These are phyloP conservation scores for Pseudogymnoascus sp. DNA, from an alignment of 2,329 filamentous ascomycete species.

Conservation along the genomic window DNA sequence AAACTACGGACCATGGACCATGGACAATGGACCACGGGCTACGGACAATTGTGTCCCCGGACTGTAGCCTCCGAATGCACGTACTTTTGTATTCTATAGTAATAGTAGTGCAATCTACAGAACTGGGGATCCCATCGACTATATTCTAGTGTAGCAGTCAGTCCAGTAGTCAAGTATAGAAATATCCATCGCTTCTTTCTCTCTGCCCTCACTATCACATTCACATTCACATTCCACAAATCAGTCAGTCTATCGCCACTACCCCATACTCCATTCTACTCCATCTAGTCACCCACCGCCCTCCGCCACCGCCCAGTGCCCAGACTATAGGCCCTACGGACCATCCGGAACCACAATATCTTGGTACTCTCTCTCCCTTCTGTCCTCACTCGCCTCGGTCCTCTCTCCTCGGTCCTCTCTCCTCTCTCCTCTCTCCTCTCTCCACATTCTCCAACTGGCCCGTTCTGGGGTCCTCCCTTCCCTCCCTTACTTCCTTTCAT, in stretches of 20 bases:
- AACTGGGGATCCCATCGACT: neutral
- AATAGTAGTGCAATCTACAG: neutral
- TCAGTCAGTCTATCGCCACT: neutral
- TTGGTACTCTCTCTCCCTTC: too few relatives aligned
- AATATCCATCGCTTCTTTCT: neutral
- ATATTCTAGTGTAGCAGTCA: neutral
- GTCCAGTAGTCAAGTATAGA: neutral
- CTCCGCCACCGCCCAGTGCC: neutral
- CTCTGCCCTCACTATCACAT: too few relatives aligned
- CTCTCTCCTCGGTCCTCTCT: neutral
- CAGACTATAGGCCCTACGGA: neutral
- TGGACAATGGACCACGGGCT: too few relatives aligned
- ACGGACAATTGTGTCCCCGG: neutral
- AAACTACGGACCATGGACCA: neutral
- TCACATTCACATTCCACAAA: too few relatives aligned
- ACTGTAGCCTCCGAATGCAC: neutral
- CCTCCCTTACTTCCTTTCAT: neutral
- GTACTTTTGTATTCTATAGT: neutral
- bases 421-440: neutral
- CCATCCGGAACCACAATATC: neutral
- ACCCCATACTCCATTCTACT: neutral
- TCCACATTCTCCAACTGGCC: neutral
- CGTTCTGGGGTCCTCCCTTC: neutral
- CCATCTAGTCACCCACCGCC: neutral
- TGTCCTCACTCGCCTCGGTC: too few relatives aligned